Evolutionary conservation across 768 basidiomycete species (phyloP).

Genomic region (Gloeopeniophorella convolvens): DNA sequence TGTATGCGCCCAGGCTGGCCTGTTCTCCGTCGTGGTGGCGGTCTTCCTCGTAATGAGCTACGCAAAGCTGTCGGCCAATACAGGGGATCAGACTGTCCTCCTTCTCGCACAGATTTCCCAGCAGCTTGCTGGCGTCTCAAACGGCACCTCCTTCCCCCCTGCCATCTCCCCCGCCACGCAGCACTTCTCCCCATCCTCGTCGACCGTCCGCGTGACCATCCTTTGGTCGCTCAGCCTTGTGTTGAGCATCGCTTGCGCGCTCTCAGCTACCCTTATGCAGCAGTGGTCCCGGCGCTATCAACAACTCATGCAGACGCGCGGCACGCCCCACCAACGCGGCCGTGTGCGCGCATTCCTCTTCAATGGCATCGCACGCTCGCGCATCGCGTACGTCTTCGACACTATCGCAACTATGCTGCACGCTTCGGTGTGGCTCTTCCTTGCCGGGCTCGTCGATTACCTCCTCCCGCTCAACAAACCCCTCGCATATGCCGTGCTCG

Average conservation of each 20-base stretch:
- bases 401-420: neutral
- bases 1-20: too few relatives aligned
- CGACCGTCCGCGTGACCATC: neutral
- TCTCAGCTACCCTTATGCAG: neutral
- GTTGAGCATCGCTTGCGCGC: neutral
- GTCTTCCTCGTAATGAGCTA: neutral
- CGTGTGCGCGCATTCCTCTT: neutral
- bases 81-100: neutral
- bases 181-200: neutral
- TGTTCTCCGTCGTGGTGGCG: neutral
- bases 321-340: neutral
- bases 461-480: neutral
- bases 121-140: neutral
- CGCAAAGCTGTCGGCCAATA: neutral
- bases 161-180: neutral
- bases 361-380: neutral
- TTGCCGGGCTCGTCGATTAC: neutral
- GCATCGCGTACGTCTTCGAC: neutral
- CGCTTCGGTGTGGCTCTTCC: neutral
- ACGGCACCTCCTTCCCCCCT: neutral
- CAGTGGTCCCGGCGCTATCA: neutral
- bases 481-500: too few relatives aligned
- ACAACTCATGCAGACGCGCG: neutral
- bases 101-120: slow-evolving; percentile 1
- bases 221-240: neutral